Base-by-base conservation (phyloP, 495 filamentous ascomycete genomes). In the Clohesyomyces aquaticus region DNA sequence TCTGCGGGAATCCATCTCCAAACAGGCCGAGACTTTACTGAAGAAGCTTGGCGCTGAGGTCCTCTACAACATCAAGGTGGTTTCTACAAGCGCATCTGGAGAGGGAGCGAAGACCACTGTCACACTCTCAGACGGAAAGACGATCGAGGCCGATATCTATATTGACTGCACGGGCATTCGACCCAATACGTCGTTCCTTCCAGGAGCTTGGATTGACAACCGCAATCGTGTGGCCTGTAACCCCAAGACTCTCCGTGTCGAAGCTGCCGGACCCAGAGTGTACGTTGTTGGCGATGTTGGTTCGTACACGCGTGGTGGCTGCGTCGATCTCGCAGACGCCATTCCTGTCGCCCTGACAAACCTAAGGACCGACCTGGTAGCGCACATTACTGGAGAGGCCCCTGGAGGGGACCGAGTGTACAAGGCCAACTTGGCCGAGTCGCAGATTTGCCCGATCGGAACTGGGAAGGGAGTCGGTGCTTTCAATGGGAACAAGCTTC, bases 371-470 rank as follows among this genome's bases (percentile, higher is more conserved):
- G 76, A 78, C 53, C 66, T 77, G 21, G 4, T 72, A 66, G 52
- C 77, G 79, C 4, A 71, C 14, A 54, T 67, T 45, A 47, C 26
- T 25, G 59, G 59, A 22, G 48, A 35, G 32, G 27, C 27, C 23
- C 27, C 58, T 35, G 49, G 55, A 14, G 45, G 51, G 6, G 75
- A 78, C 56, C 35, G 65, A n/a, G 58, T 51, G 21, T 77, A 72
- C 63, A 68, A 64, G 23, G 25, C 53, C 23, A 74, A 76, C 26
- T 23, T 63, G 8, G 55, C 42, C 25, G 76, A 78, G 66, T 67
- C 71, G 61, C 75, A 77, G 68, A 61, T 82, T 41, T 81, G 84
- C 48, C 83, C 86, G 0, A 78, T 87, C 59, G 86, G 85, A 0
- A 69, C 65, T 38, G 76, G 69, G 35, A 79, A 77, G 48, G 83